Evolutionary conservation across 2,329 filamentous ascomycete genomes (phyloP).

Genomic region (Zymoseptoria crescenta): DNA sequence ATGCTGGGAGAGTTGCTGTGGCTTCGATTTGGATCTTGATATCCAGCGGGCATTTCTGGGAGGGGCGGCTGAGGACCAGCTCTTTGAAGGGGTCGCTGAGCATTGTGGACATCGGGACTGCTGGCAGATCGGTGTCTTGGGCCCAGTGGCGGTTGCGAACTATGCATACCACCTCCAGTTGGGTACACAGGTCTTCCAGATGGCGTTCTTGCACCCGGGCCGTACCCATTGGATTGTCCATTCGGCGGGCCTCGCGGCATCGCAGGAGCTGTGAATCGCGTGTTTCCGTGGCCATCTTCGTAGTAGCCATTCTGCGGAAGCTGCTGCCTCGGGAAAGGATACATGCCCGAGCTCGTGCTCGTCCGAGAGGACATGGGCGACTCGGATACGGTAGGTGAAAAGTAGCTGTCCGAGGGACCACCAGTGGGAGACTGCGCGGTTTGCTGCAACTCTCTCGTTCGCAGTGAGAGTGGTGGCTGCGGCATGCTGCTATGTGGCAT

Average conservation of each 20-base stretch:
- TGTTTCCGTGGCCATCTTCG: conserved; percentile 57
- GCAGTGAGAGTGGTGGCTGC: conserved; percentile 57
- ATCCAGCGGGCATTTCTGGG: conserved; percentile 25
- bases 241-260: conserved; percentile 69
- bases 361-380: conserved; percentile 60
- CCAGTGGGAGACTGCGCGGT: conserved; percentile 52
- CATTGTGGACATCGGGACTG: conserved; percentile 83
- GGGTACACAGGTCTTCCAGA: conserved; percentile 64
- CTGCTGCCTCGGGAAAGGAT: conserved; percentile 68
- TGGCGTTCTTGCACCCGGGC: conserved; percentile 43
- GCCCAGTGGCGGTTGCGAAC: conserved; percentile 41
- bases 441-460: conserved; percentile 49
- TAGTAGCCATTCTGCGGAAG: conserved; percentile 58
- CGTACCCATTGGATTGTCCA: conserved; percentile 53
- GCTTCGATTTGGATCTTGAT: conserved; percentile 52
- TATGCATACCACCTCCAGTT: conserved; percentile 45
- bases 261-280: conserved; percentile 78
- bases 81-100: conserved; percentile 51
- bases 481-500: conserved; percentile 56
- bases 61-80: conserved; percentile 42
- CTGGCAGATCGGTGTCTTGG: conserved; percentile 79
- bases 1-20: conserved; percentile 71
- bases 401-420: conserved; percentile 70
- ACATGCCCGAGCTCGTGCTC: conserved; percentile 63
- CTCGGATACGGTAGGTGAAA: conserved; percentile 70